Evolutionary conservation across 495 filamentous ascomycete species (phyloP), one percentile per base, ranked within the genome.

Genomic region (Ramalina intermedia): DNA sequence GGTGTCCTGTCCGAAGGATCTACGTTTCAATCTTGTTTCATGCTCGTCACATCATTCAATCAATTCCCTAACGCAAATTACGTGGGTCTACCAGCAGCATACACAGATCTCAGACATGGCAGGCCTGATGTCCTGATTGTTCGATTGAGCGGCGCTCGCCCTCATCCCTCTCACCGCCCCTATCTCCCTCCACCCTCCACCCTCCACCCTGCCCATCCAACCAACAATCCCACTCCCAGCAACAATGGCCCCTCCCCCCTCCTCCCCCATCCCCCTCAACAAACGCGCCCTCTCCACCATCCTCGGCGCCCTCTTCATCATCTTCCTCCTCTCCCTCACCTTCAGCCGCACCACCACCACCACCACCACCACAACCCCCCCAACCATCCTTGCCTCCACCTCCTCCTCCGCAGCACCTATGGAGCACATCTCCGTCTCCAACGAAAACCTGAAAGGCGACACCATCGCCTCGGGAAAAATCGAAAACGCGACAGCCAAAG

Each of bases 401-500:
- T 52, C 43, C 37, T 29, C 41, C 33, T 47, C 47, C 37, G 40
- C 51, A 6, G 45, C 46, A 2, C 40, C 56, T 8, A 47, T 60
- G 6, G 47, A 58, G 36, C 39, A 52, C 41, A 54, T 56, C 23
- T 37, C 46, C 37, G 51, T 58, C 39, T 45, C 54, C 37, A 53
- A 49, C 12, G 64, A 66, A 23, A 58, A 79, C 44, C 68, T 94
- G 45, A 77, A 78, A 47, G 91, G 91, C 39, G 80, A 75, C 29
- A 81, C 82, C 6, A 89, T 94, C 55, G 89, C 88, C 64, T 36
- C 24, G 6, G 84, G 87, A 12, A 87, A 87, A 57, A 72, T 96
- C 23, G 87, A 85, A 59, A 98, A 98, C 63, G 91, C 82, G 46
- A 98, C 91, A 0, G 73, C 78, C 27, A 98, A 90, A 67, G 89